Evolutionary conservation across 2,329 filamentous ascomycete genomes (phyloP).

Genomic region (Fusarium haematococcum): DNA sequence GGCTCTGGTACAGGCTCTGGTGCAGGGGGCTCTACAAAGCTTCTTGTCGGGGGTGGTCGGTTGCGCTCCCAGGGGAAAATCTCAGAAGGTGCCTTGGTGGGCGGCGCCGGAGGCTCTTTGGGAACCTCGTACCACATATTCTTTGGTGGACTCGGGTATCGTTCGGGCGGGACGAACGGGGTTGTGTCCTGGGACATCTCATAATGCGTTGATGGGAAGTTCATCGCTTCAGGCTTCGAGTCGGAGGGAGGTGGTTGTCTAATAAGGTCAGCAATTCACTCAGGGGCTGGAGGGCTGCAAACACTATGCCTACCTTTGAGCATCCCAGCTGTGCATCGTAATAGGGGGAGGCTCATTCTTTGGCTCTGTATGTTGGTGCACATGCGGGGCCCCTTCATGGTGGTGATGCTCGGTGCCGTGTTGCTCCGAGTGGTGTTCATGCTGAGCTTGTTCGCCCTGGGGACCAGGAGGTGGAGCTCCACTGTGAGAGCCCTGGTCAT

Average conservation of each 20-base stretch:
- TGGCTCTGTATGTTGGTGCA: constrained; percentile 35
- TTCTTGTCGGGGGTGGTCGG: constrained; percentile 71
- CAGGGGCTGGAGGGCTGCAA: background rate
- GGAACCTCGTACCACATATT: constrained; percentile 92
- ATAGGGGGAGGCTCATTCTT: constrained; percentile 40
- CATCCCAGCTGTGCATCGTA: constrained; percentile 61
- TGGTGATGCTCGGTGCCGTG: constrained; percentile 34
- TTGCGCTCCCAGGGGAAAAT: constrained; percentile 93
- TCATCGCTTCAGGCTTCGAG: constrained; percentile 85
- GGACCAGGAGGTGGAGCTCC: constrained; percentile 33
- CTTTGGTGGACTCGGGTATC: constrained; percentile 85
- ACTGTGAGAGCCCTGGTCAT: constrained; percentile 28
- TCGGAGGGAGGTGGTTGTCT: constrained; percentile 73
- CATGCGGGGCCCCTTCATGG: constrained; percentile 27
- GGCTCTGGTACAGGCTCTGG: constrained; percentile 20
- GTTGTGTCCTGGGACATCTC: constrained; percentile 82
- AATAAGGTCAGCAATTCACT: constrained; percentile 24
- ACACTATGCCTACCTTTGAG: constrained; percentile 59
- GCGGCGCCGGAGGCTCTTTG: constrained; percentile 66
- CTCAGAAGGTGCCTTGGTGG: constrained; percentile 68
- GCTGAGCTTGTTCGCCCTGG: constrained; percentile 54
- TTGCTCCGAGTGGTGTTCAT: constrained; percentile 48
- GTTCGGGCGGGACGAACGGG: constrained; percentile 80
- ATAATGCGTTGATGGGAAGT: constrained; percentile 84
- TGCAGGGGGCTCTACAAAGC: constrained; percentile 60